Percentiles rank a stretch among this genome's conserved stretches.
phyloP scores from a whole-genome alignment of 495 filamentous ascomycete genomes.

The Rhypophila decipiens region DNA sequence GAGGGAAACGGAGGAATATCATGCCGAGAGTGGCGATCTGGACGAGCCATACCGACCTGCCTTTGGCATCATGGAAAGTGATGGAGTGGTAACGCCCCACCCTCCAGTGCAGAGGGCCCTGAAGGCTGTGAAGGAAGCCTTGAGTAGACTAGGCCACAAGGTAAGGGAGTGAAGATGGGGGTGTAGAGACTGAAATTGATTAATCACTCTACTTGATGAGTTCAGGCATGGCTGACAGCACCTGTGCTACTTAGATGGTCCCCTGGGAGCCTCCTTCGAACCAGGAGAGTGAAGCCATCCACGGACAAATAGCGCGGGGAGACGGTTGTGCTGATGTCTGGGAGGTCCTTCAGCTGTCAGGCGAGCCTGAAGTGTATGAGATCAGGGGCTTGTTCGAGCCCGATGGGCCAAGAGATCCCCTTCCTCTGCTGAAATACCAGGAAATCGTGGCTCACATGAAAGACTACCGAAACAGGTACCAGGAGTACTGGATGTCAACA shows the following conservation, averaged over 20 bases:
- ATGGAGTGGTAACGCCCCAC: conserved; percentile 4
- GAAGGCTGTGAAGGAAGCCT: not conserved
- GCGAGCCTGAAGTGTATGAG: conserved; percentile 34
- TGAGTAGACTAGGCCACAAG: conserved; percentile 1
- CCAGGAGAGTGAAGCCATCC: conserved; percentile 25
- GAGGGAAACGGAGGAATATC: conserved; percentile 30
- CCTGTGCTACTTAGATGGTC: conserved; percentile 4
- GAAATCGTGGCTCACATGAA: conserved; percentile 11
- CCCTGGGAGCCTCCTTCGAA: conserved; percentile 39
- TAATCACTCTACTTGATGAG: not conserved
- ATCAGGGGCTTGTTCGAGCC: conserved; percentile 12
- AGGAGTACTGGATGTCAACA: conserved; percentile 10
- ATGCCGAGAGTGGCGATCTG: not conserved
- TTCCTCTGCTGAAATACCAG: conserved; percentile 31
- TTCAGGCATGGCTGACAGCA: no score
- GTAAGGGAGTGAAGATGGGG: not conserved
- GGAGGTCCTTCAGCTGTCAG: conserved; percentile 33
- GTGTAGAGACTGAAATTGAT: not conserved
- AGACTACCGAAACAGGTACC: conserved; percentile 7
- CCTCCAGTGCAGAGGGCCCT: conserved; percentile 4
- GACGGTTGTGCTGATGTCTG: conserved; percentile 37
- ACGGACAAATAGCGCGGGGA: conserved; percentile 16
- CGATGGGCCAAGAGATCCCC: conserved; percentile 23
- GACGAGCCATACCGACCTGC: not conserved
- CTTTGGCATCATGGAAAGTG: conserved; percentile 6